Percentiles rank a stretch among this genome's conserved stretches.
Conservation (phyloP, 441 rosid species). For the Jatropha multifida region DNA sequence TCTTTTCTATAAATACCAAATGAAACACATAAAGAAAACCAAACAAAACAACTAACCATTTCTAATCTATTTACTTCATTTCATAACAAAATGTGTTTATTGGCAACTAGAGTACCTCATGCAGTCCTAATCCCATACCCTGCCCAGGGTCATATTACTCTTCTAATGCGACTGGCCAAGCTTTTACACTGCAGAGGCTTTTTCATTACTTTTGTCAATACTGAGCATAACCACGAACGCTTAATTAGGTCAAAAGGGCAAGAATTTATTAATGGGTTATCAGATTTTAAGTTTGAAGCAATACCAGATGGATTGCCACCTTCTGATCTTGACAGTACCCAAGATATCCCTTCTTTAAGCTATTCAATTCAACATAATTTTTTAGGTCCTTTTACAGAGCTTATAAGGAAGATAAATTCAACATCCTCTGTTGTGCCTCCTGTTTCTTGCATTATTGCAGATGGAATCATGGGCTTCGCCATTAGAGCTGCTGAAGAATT, state of each 20-base stretch:
- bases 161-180: slow-evolving; percentile 22
- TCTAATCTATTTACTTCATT: no score
- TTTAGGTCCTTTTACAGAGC: slow-evolving; percentile 27
- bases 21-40: no score
- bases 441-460: slow-evolving; percentile 26
- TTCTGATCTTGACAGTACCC: slow-evolving; percentile 22
- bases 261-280: slow-evolving; percentile 9
- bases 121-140: slow-evolving; percentile 28
- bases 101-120: slow-evolving; percentile 15
- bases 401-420: slow-evolving; percentile 21
- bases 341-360: slow-evolving; percentile 15
- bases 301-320: slow-evolving; percentile 31
- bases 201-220: slow-evolving; percentile 18
- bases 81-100: neutral
- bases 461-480: slow-evolving; percentile 20
- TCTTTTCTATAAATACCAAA: no score
- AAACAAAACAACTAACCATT: no score
- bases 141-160: slow-evolving; percentile 29
- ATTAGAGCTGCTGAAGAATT: slow-evolving; percentile 24
- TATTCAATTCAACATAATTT: slow-evolving; percentile 17
- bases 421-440: slow-evolving; percentile 10
- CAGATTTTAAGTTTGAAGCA: slow-evolving; percentile 25
- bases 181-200: slow-evolving; percentile 28
- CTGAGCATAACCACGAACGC: slow-evolving; percentile 12
- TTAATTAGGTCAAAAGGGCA: slow-evolving; percentile 27